Evolutionary conservation across 2,329 filamentous ascomycete species (phyloP).

Genomic region (Aspergillus alliaceus): DNA sequence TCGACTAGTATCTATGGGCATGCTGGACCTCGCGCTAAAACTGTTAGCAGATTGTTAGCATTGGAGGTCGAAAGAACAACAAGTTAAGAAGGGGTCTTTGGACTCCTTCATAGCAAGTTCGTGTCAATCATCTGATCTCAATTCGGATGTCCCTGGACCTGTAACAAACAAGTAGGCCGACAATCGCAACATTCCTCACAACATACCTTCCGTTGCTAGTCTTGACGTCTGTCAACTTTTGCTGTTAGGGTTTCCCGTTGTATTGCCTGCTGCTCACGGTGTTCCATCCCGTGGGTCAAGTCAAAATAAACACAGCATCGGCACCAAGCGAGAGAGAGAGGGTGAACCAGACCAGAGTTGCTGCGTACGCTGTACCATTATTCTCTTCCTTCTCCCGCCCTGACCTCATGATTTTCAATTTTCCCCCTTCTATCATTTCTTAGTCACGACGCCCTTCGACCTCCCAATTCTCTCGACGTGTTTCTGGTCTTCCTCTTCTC

Average conservation of each 20-base stretch:
- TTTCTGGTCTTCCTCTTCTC: constrained; percentile 5
- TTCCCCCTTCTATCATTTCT: constrained; percentile 15
- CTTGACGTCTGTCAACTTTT: not conserved
- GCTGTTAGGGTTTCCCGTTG: not conserved
- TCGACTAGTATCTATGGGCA: not conserved
- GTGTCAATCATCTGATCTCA: not conserved
- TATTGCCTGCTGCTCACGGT: too few relatives aligned
- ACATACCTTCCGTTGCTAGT: constrained; percentile 10
- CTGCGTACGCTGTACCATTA: not conserved
- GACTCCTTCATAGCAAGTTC: not conserved
- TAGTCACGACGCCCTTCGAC: too few relatives aligned
- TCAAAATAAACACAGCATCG: constrained; percentile 36
- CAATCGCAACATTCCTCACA: constrained; percentile 3
- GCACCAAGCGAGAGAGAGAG: constrained; percentile 21
- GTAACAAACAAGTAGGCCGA: too few relatives aligned
- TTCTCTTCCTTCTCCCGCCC: constrained; percentile 10
- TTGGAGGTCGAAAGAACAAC: not conserved
- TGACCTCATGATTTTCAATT: constrained; percentile 11
- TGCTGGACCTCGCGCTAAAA: not conserved
- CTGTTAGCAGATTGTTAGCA: not conserved
- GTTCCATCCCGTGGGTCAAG: constrained; percentile 23
- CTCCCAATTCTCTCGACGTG: not conserved
- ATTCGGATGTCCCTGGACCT: too few relatives aligned
- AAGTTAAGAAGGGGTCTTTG: not conserved
- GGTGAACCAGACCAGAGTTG: constrained; percentile 1